A percentile compares a stretch with the other conserved stretches of the same genome.
phyloP scores from a whole-genome alignment of 1,139 yeast genomes.

The Candida sanyaensis region DNA sequence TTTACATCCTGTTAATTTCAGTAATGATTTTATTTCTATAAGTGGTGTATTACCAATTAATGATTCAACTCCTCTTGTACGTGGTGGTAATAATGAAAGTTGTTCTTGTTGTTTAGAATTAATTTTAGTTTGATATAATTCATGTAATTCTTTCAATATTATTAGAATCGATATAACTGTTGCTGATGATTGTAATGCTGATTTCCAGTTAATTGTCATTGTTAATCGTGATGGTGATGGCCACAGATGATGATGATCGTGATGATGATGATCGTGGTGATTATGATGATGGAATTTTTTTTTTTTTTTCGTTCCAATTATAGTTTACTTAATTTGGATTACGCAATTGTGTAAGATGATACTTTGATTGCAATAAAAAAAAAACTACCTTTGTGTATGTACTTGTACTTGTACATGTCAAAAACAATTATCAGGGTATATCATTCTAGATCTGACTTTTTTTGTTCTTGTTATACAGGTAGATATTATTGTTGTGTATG shows the following conservation, averaged over 20 bases:
- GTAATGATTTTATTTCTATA: constrained; percentile 75
- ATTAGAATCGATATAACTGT: constrained; percentile 17
- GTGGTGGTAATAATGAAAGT: constrained; percentile 29
- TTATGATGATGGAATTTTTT: too few relatives aligned
- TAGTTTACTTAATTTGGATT: not conserved
- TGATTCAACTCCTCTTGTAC: constrained; percentile 43
- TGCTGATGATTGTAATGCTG: constrained; percentile 18
- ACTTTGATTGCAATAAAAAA: not conserved
- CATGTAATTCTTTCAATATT: constrained; percentile 16
- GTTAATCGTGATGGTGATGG: constrained; percentile 5
- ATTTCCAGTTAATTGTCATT: constrained; percentile 14
- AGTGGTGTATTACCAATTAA: constrained; percentile 91
- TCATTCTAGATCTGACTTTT: too few relatives aligned
- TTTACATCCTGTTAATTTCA: constrained; percentile 74
- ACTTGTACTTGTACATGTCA: too few relatives aligned
- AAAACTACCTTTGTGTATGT: too few relatives aligned
- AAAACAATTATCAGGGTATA: too few relatives aligned
- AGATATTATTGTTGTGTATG: too few relatives aligned
- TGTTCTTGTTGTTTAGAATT: constrained; percentile 11
- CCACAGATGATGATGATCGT: too few relatives aligned
- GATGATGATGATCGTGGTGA: not conserved
- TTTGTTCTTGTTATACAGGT: too few relatives aligned
- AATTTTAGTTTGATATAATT: constrained; percentile 6
- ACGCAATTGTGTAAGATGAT: not conserved
- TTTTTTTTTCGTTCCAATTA: not conserved